Base-by-base conservation (phyloP, 192 early-diverging fungal species). In the Coemansia sp. region DNA sequence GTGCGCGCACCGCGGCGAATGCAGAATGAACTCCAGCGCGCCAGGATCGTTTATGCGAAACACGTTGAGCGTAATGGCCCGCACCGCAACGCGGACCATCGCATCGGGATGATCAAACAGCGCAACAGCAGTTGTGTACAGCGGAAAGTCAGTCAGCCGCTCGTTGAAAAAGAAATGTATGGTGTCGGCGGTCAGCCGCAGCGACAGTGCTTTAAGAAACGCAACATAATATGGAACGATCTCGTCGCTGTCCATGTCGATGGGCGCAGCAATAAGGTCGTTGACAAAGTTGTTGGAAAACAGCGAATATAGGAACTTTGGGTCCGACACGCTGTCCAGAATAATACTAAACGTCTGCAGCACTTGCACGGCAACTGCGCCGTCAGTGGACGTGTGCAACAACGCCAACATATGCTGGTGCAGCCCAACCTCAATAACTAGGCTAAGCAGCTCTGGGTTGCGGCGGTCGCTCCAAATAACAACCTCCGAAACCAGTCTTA, bases 231-330 rank as follows among this genome's bases (percentile, higher is more conserved):
- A 88, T 0, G 82, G 79, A 58, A 89, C 72, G 25, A 87, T 83
- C 62, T 92, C 89, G 17, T 88, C 88, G 70, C 85, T 87, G n/a
- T 76, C 78, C 51, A 84, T 62, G 58, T 89, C 84, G 19, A 86
- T 74, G 4, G 83, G 76, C 22, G 84, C 69, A 7, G 67, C 67
- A 27, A 92, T 88, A 5, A 92, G 75, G 49, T 82, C 57, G 66
- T 92, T 92, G 55, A 92, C 86, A 72, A 88, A 89, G 72, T 90
- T 90, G 65, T 88, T 88, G 27, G 88, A 88, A 9, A 92, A 73
- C 35, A 92, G 66, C 54, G 86, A 83, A 41, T 88, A 83, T 70
- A 82, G 43, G 21, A 72, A 79, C 56, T 51, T 56, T 15, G 62
- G 35, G 37, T 69, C 72, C 12, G 66, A 70, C 60, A 83, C 62